These are phyloP conservation scores for Tulasnella sp. DNA, from an alignment of 768 basidiomycete species.

Conservation along the genomic window DNA sequence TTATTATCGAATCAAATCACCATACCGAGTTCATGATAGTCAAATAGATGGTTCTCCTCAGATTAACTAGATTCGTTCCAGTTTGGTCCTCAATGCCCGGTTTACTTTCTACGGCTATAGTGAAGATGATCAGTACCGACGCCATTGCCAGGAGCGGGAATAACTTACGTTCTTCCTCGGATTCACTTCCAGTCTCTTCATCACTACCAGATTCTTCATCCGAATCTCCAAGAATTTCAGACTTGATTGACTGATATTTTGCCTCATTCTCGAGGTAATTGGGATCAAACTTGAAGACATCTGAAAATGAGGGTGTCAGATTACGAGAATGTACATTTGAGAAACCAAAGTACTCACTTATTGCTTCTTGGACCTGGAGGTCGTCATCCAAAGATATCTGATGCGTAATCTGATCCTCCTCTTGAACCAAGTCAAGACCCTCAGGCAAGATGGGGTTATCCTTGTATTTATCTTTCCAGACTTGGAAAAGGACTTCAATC, in stretches of 20 bases:
- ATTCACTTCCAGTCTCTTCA: constrained; percentile 44
- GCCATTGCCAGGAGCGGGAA: constrained; percentile 13
- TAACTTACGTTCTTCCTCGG: constrained; percentile 37
- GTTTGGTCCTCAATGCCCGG: constrained; percentile 90
- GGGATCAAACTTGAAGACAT: constrained; percentile 91
- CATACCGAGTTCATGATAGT: constrained; percentile 90
- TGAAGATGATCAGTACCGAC: not conserved
- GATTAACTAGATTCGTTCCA: constrained; percentile 88
- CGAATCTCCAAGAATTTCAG: constrained; percentile 82
- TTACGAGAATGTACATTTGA: not conserved
- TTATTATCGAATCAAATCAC: not conserved
- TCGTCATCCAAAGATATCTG: constrained; percentile 86
- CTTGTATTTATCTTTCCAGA: constrained; percentile 97
- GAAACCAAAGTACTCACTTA: constrained; percentile 50
- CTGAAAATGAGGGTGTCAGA: constrained; percentile 30
- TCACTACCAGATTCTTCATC: constrained; percentile 42
- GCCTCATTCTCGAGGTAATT: constrained; percentile 84
- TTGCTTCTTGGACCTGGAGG: constrained; percentile 81
- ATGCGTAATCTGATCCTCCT: constrained; percentile 97
- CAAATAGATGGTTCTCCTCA: constrained; percentile 86
- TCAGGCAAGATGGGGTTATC: constrained; percentile 93
- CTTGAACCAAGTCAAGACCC: constrained; percentile 90
- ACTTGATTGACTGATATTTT: constrained; percentile 81
- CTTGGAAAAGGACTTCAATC: constrained; percentile 99
- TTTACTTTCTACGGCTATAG: constrained; percentile 55